Evolutionary conservation across 768 basidiomycete species (phyloP), one percentile per base, ranked within the genome.

Genomic region (Suillus discolor): DNA sequence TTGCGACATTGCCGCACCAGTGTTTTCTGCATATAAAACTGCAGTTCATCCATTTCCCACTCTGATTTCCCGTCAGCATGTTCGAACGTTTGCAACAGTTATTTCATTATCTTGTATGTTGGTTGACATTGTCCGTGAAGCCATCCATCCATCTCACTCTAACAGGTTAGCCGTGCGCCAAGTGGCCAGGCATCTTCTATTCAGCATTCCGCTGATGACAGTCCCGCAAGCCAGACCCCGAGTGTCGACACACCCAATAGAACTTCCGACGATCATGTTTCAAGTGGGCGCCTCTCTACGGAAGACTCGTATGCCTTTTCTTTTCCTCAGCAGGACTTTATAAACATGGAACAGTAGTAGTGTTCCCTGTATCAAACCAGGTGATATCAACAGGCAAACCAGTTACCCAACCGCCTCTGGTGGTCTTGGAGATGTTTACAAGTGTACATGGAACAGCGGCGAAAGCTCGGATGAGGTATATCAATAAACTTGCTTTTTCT

Each of bases 401-500:
- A 25, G 1, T 25, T 59, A 61, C 34, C 47, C 64, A 25, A 62
- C 61, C 23, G 34, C 60, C 11, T 38, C 42, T 4, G 81, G 82
- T 13, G 82, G 81, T 13, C 82, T 81, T 68, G 78, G 80, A 18
- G 82, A 83, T 69, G 76, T 83, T n/a, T 83, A 79, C 79, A 78
- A 71, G 61, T 80, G 78, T 3, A 60, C 8, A 13, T 20, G 62
- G 62, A 41, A 28, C 31, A 7, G 28, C 28, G 54, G 18, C 3
- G 16, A 38, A 59, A 25, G 38, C 18, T 41, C 16, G 23, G 39
- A 59, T 18, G 57, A 59, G 57, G 57, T 59, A 59, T 41, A 25
- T 28, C 23, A n/a, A 59, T 28, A 41, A 9, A 41, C 16, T 41
- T 7, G 8, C 4, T 15, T 25, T 18, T 11, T 28, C 23, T 18